phyloP scores from a whole-genome alignment of 2,329 filamentous ascomycete genomes.

The Neocucurbitaria cava region DNA sequence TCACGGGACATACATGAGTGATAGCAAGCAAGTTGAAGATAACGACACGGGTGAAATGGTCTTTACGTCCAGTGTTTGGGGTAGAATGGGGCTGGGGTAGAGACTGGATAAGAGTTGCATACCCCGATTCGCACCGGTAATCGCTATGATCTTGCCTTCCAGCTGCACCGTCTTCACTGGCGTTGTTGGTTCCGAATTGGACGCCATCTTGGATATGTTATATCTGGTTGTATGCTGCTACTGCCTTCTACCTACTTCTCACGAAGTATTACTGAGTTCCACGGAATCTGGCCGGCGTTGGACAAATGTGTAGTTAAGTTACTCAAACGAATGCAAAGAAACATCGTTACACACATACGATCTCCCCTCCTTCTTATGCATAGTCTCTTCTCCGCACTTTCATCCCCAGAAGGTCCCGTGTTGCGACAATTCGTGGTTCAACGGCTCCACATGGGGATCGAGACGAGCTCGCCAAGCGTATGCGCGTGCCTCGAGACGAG shows the following conservation, averaged over 20 bases:
- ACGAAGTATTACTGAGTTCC: no score
- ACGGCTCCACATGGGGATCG: slow-evolving; percentile 13
- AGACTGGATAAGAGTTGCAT: neutral
- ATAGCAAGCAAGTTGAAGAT: no score
- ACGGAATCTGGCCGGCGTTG: no score
- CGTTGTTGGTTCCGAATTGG: slow-evolving; percentile 14
- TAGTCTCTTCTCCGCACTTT: neutral
- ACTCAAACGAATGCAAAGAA: neutral
- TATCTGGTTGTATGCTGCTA: no score
- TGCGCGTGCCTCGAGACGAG: slow-evolving; percentile 1
- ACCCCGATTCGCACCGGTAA: slow-evolving; percentile 41
- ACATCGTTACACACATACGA: neutral
- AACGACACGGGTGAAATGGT: no score
- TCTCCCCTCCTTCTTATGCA: neutral
- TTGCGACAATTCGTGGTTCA: slow-evolving; percentile 3
- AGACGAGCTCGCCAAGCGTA: slow-evolving; percentile 20
- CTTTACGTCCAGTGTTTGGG: neutral
- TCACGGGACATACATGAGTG: no score
- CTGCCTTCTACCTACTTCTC: no score
- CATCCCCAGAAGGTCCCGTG: slow-evolving; percentile 5
- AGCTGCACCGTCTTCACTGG: slow-evolving; percentile 36
- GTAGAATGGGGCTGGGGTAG: no score
- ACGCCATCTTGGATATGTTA: slow-evolving; percentile 22
- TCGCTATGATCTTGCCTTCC: slow-evolving; percentile 35
- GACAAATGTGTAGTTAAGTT: no score